Evolutionary conservation across 331 rosid species (phyloP).

Genomic region (Telfairia occidentalis): DNA sequence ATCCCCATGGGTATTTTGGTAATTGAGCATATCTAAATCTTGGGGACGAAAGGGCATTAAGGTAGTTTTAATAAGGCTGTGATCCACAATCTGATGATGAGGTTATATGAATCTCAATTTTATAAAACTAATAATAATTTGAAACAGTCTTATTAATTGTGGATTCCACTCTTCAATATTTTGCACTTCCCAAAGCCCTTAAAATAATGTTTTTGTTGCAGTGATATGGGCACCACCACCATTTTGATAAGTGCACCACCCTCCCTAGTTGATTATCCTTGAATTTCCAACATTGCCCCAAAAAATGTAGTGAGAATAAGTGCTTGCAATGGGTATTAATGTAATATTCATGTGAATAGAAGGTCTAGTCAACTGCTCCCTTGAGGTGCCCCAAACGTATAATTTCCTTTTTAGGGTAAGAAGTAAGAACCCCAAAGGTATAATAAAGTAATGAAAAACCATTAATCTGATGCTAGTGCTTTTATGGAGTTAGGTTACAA

Average conservation of each 20-base stretch:
- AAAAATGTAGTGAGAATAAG: background rate
- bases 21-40: background rate
- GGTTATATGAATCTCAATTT: background rate
- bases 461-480: background rate
- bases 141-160: conserved; percentile 4
- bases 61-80: background rate
- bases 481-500: background rate
- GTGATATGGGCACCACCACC: background rate
- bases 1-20: conserved; percentile 1
- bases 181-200: conserved; percentile 36
- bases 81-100: conserved; percentile 1
- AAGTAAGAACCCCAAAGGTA: background rate
- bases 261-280: background rate
- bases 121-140: conserved; percentile 5
- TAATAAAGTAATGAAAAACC: background rate
- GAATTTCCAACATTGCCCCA: conserved; percentile 5
- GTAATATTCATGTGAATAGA: background rate
- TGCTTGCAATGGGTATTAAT: background rate
- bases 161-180: conserved; percentile 25
- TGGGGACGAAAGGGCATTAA: background rate
- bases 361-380: background rate
- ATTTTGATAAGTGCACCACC: background rate
- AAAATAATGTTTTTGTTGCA: conserved; percentile 13
- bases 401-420: background rate
- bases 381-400: background rate